Evolutionary conservation across 352 stramenopile genomes (phyloP).

Genomic region (Globisporangium camurandrum): DNA sequence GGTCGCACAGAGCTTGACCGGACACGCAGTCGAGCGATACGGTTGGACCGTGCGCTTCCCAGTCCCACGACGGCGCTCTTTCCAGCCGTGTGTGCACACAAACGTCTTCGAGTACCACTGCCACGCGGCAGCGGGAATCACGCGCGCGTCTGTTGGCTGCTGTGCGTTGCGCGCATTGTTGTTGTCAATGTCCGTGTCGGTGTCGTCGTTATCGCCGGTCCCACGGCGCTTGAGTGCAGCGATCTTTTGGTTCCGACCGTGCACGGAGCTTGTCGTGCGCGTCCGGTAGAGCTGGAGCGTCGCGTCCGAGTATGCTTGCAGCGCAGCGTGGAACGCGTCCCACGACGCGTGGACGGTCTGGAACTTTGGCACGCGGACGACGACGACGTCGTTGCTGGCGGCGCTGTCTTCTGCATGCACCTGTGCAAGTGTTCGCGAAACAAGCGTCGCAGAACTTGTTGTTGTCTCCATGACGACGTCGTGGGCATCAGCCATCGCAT

Average conservation of each 20-base stretch:
- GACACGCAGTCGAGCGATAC: slow-evolving; percentile 57
- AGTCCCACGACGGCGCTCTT: slow-evolving; percentile 54
- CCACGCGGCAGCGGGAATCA: slow-evolving; percentile 61
- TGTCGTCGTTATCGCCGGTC: no score
- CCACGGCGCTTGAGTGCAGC: slow-evolving; percentile 23
- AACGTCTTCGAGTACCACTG: slow-evolving; percentile 80
- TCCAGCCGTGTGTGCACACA: slow-evolving; percentile 79
- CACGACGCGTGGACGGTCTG: slow-evolving; percentile 48
- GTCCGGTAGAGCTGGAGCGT: slow-evolving; percentile 74
- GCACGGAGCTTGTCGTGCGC: slow-evolving; percentile 62
- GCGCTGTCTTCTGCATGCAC: background rate
- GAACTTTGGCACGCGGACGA: slow-evolving; percentile 55
- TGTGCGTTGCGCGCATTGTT: background rate
- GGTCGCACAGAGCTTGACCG: slow-evolving; percentile 75
- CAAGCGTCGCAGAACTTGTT: no score
- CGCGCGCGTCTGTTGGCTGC: slow-evolving; percentile 14
- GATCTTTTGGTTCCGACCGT: slow-evolving; percentile 68
- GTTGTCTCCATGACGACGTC: no score
- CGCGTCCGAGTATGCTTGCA: slow-evolving; percentile 54
- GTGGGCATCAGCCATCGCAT: background rate
- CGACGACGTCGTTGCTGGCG: slow-evolving; percentile 21
- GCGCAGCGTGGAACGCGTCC: slow-evolving; percentile 54
- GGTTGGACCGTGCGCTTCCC: slow-evolving; percentile 59
- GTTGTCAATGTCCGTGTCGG: background rate
- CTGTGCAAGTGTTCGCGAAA: no score